Percentiles rank a stretch among this genome's conserved stretches.
These are phyloP conservation scores for Globisporangium cederbergense DNA, from an alignment of 352 stramenopile genomes.

Conservation along the genomic window DNA sequence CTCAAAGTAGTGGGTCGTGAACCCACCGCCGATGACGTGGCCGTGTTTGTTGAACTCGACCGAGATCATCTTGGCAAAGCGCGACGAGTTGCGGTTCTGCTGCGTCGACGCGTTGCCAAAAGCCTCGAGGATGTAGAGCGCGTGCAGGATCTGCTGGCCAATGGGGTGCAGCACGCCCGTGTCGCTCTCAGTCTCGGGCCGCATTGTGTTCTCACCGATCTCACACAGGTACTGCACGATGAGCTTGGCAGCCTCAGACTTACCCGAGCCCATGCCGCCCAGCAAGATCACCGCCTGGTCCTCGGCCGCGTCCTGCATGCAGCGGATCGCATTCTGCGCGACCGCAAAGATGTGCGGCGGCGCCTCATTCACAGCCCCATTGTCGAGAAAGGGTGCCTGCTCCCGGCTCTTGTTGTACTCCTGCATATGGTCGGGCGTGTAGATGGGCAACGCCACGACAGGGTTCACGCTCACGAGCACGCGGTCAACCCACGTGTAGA, in stretches of 20 bases:
- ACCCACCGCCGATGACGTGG: constrained; percentile 72
- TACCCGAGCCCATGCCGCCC: constrained; percentile 68
- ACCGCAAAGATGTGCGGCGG: constrained; percentile 77
- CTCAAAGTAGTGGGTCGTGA: constrained; percentile 83
- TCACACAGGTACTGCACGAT: constrained; percentile 84
- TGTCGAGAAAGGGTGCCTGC: constrained; percentile 48
- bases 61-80: constrained; percentile 82
- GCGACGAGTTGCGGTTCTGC: constrained; percentile 71
- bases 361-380: constrained; percentile 53
- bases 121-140: constrained; percentile 73
- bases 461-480: constrained; percentile 76
- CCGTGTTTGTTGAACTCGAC: constrained; percentile 80
- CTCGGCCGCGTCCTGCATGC: constrained; percentile 75
- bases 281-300: constrained; percentile 78
- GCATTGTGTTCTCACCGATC: constrained; percentile 53
- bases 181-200: constrained; percentile 36
- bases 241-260: constrained; percentile 78
- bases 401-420: constrained; percentile 69
- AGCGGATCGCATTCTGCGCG: constrained; percentile 70
- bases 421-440: constrained; percentile 82
- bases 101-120: constrained; percentile 65
- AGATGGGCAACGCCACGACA: constrained; percentile 65
- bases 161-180: constrained; percentile 62
- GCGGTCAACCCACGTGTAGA: constrained; percentile 82
- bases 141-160: constrained; percentile 78